phyloP scores from a whole-genome alignment of 768 basidiomycete genomes.

The Leucocoprinus leucothites region DNA sequence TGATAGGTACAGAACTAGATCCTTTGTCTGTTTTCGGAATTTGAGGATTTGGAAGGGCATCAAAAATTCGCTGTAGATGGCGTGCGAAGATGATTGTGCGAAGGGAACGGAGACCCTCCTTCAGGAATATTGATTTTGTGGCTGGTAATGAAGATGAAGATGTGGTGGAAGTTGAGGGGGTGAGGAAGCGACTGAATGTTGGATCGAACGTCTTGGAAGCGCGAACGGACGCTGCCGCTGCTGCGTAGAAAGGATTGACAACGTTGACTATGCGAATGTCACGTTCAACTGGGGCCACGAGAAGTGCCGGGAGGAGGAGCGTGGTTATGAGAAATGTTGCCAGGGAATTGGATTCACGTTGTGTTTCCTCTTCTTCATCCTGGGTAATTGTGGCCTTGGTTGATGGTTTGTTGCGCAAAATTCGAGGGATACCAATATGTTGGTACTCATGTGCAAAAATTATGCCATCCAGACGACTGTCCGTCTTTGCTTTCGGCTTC shows the following conservation, averaged over 20 bases:
- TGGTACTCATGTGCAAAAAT: constrained; percentile 77
- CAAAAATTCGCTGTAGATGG: constrained; percentile 82
- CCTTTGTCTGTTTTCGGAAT: constrained; percentile 40
- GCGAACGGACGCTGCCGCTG: constrained; percentile 49
- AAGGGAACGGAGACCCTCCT: constrained; percentile 64
- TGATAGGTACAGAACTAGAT: constrained; percentile 32
- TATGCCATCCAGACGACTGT: constrained; percentile 73
- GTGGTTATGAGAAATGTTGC: constrained; percentile 80
- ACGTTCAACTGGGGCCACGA: constrained; percentile 82
- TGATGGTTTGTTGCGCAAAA: constrained; percentile 19
- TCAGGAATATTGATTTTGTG: constrained; percentile 38
- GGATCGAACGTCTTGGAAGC: constrained; percentile 13
- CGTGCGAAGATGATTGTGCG: constrained; percentile 62
- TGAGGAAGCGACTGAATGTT: constrained; percentile 20
- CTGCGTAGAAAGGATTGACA: constrained; percentile 88
- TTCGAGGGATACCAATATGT: constrained; percentile 47
- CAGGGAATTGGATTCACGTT: constrained; percentile 49
- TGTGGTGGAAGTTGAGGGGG: constrained; percentile 10
- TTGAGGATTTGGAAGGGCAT: constrained; percentile 59
- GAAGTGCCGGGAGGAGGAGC: constrained; percentile 72
- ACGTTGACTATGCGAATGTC: constrained; percentile 88
- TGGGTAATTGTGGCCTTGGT: background rate
- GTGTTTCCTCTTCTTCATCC: constrained; percentile 22
- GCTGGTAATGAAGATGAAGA: constrained; percentile 17
- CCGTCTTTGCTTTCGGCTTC: constrained; percentile 16